A percentile compares a stretch with the other conserved stretches of the same genome.
Conservation (phyloP, 2,329 filamentous ascomycete genomes). For the Cordyceps tenuipes region DNA sequence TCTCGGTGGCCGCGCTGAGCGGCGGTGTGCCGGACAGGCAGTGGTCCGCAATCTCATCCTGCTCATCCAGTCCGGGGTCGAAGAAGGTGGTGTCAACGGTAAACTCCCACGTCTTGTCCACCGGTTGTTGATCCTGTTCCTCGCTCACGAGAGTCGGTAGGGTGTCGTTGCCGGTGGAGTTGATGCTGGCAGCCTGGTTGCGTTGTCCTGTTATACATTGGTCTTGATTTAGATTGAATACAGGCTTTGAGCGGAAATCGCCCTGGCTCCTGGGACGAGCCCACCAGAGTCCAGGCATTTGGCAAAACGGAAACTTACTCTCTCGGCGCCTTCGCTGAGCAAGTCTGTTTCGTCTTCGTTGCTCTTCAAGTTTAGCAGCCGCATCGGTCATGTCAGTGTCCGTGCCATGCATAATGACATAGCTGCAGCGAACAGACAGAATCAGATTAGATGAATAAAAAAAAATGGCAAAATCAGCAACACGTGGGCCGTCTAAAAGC, state of each 20-base stretch:
- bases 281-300: background rate
- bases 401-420: background rate
- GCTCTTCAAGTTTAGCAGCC: conserved; percentile 6
- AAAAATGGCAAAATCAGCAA: background rate
- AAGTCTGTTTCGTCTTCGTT: conserved; percentile 5
- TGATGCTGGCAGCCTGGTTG: background rate
- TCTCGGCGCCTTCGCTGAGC: conserved; percentile 6
- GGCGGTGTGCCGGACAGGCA: background rate
- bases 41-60: background rate
- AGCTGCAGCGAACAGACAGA: background rate
- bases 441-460: too few species aligned
- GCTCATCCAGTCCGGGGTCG: background rate
- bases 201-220: background rate
- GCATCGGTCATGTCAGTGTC: background rate
- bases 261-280: background rate
- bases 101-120: background rate
- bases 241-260: too few species aligned
- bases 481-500: background rate
- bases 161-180: background rate
- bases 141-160: background rate
- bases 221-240: background rate
- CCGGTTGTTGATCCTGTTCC: background rate
- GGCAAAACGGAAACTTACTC: background rate
- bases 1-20: background rate
- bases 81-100: background rate